A percentile compares a stretch with the other conserved stretches of the same genome.
These are phyloP conservation scores for Talaromyces proteolyticus DNA, from an alignment of 495 filamentous ascomycete species.

Conservation along the genomic window DNA sequence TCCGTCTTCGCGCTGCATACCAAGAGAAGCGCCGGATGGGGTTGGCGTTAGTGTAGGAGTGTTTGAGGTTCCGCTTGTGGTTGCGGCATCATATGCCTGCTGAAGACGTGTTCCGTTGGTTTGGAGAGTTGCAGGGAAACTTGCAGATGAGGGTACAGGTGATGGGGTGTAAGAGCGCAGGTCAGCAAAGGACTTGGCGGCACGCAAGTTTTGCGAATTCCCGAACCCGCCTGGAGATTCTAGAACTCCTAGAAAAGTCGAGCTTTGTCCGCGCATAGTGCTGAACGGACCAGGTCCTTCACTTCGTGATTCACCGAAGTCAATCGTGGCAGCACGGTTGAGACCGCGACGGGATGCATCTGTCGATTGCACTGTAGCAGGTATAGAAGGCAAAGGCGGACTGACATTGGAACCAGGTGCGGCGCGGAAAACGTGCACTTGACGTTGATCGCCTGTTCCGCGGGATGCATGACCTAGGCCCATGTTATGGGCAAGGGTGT, in stretches of 20 bases:
- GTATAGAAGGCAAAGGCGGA: slow-evolving; percentile 53
- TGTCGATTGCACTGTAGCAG: slow-evolving; percentile 55
- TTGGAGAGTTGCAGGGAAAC: slow-evolving; percentile 69
- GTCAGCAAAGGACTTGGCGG: slow-evolving; percentile 95
- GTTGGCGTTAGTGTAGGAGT: slow-evolving; percentile 75
- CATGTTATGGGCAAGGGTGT: slow-evolving; percentile 95
- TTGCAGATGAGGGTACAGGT: slow-evolving; percentile 80
- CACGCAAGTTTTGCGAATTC: slow-evolving; percentile 71
- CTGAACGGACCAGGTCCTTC: slow-evolving; percentile 62
- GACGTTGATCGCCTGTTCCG: slow-evolving; percentile 76
- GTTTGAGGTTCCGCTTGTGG: slow-evolving; percentile 57
- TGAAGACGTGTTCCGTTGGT: slow-evolving; percentile 61
- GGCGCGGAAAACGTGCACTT: slow-evolving; percentile 80
- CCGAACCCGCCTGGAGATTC: slow-evolving; percentile 71
- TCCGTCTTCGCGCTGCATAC: slow-evolving; percentile 57
- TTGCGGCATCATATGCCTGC: slow-evolving; percentile 47
- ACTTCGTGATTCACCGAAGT: slow-evolving; percentile 86
- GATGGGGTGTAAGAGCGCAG: slow-evolving; percentile 92
- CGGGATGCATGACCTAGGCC: slow-evolving; percentile 82
- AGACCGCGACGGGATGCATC: slow-evolving; percentile 75
- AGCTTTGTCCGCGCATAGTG: slow-evolving; percentile 68
- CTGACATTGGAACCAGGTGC: slow-evolving; percentile 57
- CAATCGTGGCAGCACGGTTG: slow-evolving; percentile 94
- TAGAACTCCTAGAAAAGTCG: slow-evolving; percentile 74
- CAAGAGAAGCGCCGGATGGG: slow-evolving; percentile 54